phyloP scores from a whole-genome alignment of 2,329 filamentous ascomycete genomes.

The Neonectria hederae region DNA sequence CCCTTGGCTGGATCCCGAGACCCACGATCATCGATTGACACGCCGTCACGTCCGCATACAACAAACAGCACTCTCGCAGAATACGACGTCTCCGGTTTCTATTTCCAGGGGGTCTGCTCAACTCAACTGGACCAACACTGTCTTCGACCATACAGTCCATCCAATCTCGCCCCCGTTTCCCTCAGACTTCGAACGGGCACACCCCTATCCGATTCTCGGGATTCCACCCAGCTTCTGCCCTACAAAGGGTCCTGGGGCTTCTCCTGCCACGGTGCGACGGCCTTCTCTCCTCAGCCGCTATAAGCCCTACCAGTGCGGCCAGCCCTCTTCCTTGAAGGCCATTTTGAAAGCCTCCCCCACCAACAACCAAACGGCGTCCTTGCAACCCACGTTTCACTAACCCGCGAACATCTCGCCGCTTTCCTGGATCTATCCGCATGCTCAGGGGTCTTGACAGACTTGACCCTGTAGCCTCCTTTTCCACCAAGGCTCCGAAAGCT shows the following conservation, averaged over 20 bases:
- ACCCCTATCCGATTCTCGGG: constrained; percentile 32
- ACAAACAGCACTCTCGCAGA: constrained; percentile 38
- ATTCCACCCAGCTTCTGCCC: constrained; percentile 33
- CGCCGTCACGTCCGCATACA: constrained; percentile 38
- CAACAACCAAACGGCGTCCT: constrained; percentile 29
- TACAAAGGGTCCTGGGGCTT: constrained; percentile 30
- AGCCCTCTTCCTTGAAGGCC: constrained; percentile 35
- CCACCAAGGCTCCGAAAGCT: constrained; percentile 14
- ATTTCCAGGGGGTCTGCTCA: constrained; percentile 33
- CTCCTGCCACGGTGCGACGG: constrained; percentile 29
- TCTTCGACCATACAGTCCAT: constrained; percentile 27
- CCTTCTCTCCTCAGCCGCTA: constrained; percentile 33
- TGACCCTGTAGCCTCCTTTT: constrained; percentile 16
- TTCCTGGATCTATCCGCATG: constrained; percentile 31
- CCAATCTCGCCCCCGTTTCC: constrained; percentile 28
- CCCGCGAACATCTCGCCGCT: constrained; percentile 28
- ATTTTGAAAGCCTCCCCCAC: constrained; percentile 30
- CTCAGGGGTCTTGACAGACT: constrained; percentile 22
- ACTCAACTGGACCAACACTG: constrained; percentile 25
- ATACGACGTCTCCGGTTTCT: constrained; percentile 33
- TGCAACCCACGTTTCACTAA: constrained; percentile 36
- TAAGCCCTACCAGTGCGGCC: constrained; percentile 32
- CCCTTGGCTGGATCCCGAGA: constrained; percentile 39
- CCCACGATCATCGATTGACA: constrained; percentile 43
- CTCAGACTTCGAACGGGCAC: constrained; percentile 30